Evolutionary conservation across 148 eudicot species (phyloP), one percentile per base, ranked within the genome.

Genomic region (Vaccinium corymbosum): DNA sequence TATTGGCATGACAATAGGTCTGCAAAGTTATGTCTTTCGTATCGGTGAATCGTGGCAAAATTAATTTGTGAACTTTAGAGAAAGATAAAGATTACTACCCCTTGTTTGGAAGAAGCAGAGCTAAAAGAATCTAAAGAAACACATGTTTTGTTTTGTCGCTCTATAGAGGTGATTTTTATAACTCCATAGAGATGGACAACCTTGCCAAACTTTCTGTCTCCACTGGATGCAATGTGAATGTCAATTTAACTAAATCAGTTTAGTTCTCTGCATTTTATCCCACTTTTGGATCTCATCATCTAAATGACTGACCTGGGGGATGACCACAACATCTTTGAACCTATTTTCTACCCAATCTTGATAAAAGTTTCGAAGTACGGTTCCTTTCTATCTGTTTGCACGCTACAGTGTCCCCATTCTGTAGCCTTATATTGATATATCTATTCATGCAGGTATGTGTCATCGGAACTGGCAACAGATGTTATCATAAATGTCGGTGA

Each of bases 381-480:
- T 82, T 73, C 78, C 3, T 20, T 48, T 27, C 13, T 17, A 35
- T 76, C 19, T 81, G 20, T 14, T 27, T 68, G 13, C 15, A 27
- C 7, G 2, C 1, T 51, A 51, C 32, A 20, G 16, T 35, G 22
- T 53, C 29, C 53, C 12, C n/a, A 2, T 35, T 53, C 46, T 27
- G 78, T n/a, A 22, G 82, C 75, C 79, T 81, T 71, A 53, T 11
- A 10, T 46, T 80, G 14, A 50, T 57, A 74, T 48, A 51, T 83
- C 14, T 80, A 29, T 78, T 87, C 80, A 66, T 83, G 90, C 93
- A 93, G 96, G 90, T 89, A 90, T 46, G 89, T 92, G 61, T 86
- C 90, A 29, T 94, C 94, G 74, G 97, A 94, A 80, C 88, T 94
- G 91, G 92, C 90, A 71, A 85, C 93, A 49, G 97, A 94, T 90